Evolutionary conservation across 1,139 yeast genomes (phyloP), one percentile per base, ranked within the genome.

Genomic region (Suhomyces bolitotheri): DNA sequence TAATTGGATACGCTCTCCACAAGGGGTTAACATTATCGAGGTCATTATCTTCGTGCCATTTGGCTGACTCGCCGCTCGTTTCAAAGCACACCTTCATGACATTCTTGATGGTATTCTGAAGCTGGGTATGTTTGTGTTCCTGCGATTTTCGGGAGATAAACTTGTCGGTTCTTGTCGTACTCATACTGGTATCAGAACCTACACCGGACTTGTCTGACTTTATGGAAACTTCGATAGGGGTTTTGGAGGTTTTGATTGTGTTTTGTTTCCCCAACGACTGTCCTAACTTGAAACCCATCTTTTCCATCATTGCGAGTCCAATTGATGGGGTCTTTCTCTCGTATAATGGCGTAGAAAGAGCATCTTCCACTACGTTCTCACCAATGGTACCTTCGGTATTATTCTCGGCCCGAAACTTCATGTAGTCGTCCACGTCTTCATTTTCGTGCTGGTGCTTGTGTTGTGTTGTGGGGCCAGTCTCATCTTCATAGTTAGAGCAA

Each of bases 251-350:
- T 10, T 20, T 16, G 16, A 25, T 4, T 22, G 10, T 24, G 30
- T 23, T 14, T 4, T 12, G 41, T 44, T 0, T 22, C 6, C 81
- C 81, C 12, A 76, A 53, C 0, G 68, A 44, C 9, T 64, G 59
- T 8, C 79, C 81, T 2, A 63, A 50, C 40, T 60, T 63, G 47
- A 66, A 78, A 3, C 83, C 83, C 82, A 78, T 77, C 47, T 64
- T 69, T 43, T 65, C 58, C 82, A 78, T 76, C 41, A 78, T 76
- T 6, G 62, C 46, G 17, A 74, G 57, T 0, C 80, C 83, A 30
- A 69, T 63, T 0, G 77, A 68, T 7, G 53, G 29, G 2, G 22
- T 31, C 16, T 22, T 20, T 20, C 37, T 17, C 12, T 35, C 43
- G 19, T 43, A 40, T 5, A 47, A 24, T 7, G 48, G 42, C 10